A percentile compares a stretch with the other conserved stretches of the same genome.
Conservation (phyloP, 2,329 filamentous ascomycete genomes). For the Podosphaera xanthii region DNA sequence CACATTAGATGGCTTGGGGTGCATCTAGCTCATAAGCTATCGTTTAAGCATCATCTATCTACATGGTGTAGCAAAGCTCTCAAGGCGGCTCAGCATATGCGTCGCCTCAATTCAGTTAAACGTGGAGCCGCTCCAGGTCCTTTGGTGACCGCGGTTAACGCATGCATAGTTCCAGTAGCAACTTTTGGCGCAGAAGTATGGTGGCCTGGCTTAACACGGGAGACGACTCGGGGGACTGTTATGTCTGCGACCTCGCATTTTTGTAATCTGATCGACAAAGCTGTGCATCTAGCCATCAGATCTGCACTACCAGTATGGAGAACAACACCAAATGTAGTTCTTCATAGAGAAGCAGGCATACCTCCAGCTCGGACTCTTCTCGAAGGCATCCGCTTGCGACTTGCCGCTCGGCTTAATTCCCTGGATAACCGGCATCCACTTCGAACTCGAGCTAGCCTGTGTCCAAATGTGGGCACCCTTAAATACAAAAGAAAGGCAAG, state of each 20-base stretch:
- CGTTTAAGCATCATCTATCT: not conserved
- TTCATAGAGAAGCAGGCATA: not conserved
- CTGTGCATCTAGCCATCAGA: not conserved
- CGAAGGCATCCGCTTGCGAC: not conserved
- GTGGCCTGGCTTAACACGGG: not conserved
- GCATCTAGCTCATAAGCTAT: not conserved
- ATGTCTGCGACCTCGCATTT: not conserved
- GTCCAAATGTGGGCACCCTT: too few relatives aligned
- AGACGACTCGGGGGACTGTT: not conserved
- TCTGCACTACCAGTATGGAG: not conserved
- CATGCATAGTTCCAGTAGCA: not conserved
- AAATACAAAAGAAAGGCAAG: too few relatives aligned
- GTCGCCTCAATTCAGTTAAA: not conserved
- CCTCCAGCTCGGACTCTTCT: not conserved
- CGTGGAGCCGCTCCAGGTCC: not conserved
- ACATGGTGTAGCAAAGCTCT: not conserved
- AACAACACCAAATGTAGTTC: not conserved
- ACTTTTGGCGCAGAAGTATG: not conserved
- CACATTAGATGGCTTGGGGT: not conserved
- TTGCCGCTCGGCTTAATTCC: not conserved
- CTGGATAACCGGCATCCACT: not conserved
- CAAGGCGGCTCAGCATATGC: not conserved
- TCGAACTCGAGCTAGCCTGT: too few relatives aligned
- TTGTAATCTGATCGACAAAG: not conserved
- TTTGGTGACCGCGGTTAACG: not conserved